These are phyloP conservation scores for Tolypocladium endophyticum DNA, from an alignment of 2,329 filamentous ascomycete species.

Conservation along the genomic window DNA sequence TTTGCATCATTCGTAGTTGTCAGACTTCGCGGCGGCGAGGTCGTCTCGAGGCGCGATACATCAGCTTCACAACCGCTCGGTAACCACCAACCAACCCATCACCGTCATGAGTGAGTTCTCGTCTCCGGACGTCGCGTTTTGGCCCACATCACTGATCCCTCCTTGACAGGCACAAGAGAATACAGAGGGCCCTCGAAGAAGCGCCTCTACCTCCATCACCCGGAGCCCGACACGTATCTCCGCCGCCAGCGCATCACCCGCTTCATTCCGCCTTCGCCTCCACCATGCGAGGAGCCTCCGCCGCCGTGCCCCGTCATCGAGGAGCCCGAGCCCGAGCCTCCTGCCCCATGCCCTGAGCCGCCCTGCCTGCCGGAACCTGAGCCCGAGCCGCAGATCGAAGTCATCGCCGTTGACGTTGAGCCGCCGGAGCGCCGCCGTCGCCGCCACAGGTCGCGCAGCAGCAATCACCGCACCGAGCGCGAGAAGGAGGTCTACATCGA, in stretches of 20 bases:
- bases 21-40: not conserved
- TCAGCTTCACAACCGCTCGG: not conserved
- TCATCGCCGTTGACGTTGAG: slow-evolving; percentile 27
- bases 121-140: no score
- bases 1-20: not conserved
- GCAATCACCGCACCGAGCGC: slow-evolving; percentile 12
- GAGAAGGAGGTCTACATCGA: slow-evolving; percentile 41
- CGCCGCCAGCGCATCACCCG: slow-evolving; percentile 26
- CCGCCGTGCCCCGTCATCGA: slow-evolving; percentile 9
- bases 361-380: slow-evolving; percentile 11
- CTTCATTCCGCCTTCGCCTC: slow-evolving; percentile 23
- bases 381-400: slow-evolving; percentile 22
- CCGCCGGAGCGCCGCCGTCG: slow-evolving; percentile 13
- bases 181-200: slow-evolving; percentile 21
- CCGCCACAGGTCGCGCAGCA: slow-evolving; percentile 13
- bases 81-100: not conserved
- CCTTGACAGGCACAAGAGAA: slow-evolving; percentile 14
- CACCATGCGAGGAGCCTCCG: slow-evolving; percentile 13
- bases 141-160: slow-evolving; percentile 9
- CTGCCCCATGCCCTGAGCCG: slow-evolving; percentile 2
- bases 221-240: slow-evolving; percentile 25
- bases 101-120: not conserved
- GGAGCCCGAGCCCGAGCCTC: slow-evolving; percentile 7
- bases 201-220: slow-evolving; percentile 30
- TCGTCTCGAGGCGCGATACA: not conserved